phyloP scores from a whole-genome alignment of 2,329 filamentous ascomycete species.

The Trichoderma sp. region DNA sequence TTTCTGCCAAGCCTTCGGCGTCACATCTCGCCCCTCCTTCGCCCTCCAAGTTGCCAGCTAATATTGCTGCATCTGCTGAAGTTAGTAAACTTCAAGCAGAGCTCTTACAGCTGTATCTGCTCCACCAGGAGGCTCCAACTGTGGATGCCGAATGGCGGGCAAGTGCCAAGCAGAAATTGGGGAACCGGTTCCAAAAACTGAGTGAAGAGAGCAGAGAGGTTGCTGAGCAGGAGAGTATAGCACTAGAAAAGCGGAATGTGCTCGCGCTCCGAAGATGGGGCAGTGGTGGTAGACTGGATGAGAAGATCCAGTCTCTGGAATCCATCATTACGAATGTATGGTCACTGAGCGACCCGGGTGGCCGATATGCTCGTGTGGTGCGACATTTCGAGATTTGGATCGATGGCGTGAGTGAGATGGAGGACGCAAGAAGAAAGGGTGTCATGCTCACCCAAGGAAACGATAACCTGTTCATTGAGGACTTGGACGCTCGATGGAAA shows the following conservation, averaged over 20 bases:
- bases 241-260: constrained; percentile 52
- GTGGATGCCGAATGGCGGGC: constrained; percentile 54
- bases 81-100: constrained; percentile 62
- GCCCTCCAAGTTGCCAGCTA: constrained; percentile 62
- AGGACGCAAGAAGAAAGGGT: constrained; percentile 45
- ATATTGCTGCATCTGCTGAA: constrained; percentile 60
- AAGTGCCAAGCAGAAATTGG: constrained; percentile 54
- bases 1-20: constrained; percentile 63
- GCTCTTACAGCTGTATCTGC: constrained; percentile 64
- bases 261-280: constrained; percentile 56
- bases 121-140: constrained; percentile 56
- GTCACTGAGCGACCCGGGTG: constrained; percentile 56
- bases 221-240: constrained; percentile 42
- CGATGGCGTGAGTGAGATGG: constrained; percentile 47
- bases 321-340: constrained; percentile 59
- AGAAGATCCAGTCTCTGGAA: constrained; percentile 60
- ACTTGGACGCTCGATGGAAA: constrained; percentile 59
- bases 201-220: constrained; percentile 38
- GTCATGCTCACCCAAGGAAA: constrained; percentile 38
- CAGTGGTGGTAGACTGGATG: constrained; percentile 47
- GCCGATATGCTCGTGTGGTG: constrained; percentile 57
- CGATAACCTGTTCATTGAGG: constrained; percentile 51
- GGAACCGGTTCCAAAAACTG: constrained; percentile 46
- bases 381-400: constrained; percentile 63
- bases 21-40: constrained; percentile 61